Percentiles rank a stretch among this genome's conserved stretches.
phyloP scores from a whole-genome alignment of 2,329 filamentous ascomycete genomes.

The Didymella keratinophila region DNA sequence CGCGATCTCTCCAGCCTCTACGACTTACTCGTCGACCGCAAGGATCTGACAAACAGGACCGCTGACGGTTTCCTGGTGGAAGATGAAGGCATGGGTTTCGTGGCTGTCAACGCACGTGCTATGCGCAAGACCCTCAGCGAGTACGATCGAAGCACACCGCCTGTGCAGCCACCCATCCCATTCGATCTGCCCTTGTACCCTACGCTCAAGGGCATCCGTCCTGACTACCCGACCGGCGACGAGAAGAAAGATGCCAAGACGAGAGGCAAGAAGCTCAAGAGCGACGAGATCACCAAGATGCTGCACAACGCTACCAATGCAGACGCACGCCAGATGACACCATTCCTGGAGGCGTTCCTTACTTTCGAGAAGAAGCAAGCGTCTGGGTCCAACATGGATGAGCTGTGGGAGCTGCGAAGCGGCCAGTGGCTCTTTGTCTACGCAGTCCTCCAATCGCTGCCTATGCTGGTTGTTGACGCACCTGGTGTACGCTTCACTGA shows the following conservation, averaged over 20 bases:
- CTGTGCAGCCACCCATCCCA: slow-evolving; percentile 88
- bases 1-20: slow-evolving; percentile 86
- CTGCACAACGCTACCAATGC: slow-evolving; percentile 84
- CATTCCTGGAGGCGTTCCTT: slow-evolving; percentile 74
- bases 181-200: slow-evolving; percentile 87
- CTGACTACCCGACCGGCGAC: slow-evolving; percentile 70
- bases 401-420: slow-evolving; percentile 74
- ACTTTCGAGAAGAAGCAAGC: slow-evolving; percentile 75
- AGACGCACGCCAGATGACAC: slow-evolving; percentile 67
- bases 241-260: slow-evolving; percentile 78
- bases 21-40: slow-evolving; percentile 84
- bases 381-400: slow-evolving; percentile 68
- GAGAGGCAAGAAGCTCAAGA: slow-evolving; percentile 74
- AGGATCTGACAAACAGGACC: slow-evolving; percentile 77
- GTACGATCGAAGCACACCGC: slow-evolving; percentile 87
- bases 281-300: slow-evolving; percentile 78
- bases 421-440: slow-evolving; percentile 87
- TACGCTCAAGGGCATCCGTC: slow-evolving; percentile 69
- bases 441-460: slow-evolving; percentile 77
- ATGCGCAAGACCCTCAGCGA: slow-evolving; percentile 83
- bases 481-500: slow-evolving; percentile 73
- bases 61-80: slow-evolving; percentile 71
- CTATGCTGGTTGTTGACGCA: slow-evolving; percentile 79
- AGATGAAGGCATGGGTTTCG: slow-evolving; percentile 60
- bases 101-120: slow-evolving; percentile 69